These are phyloP conservation scores for Entelexis paramagnoliae DNA, from an alignment of 1,139 yeast species.

Conservation along the genomic window DNA sequence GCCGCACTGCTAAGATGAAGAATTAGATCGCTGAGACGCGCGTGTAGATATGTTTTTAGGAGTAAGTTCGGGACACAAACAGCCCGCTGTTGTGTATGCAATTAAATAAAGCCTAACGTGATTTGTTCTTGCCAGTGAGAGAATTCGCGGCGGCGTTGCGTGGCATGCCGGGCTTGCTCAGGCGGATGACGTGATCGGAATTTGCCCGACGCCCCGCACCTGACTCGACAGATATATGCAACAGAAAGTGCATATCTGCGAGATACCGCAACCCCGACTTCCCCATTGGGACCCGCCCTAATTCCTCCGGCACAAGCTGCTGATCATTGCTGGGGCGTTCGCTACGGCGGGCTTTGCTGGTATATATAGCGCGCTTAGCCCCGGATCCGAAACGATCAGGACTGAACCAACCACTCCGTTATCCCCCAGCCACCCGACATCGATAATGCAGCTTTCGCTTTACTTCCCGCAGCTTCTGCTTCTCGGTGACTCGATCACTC, in stretches of 20 bases:
- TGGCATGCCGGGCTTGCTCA: conserved; percentile 1
- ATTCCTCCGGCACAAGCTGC: background rate
- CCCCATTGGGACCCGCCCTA: conserved; percentile 2
- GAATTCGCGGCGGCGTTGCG: background rate
- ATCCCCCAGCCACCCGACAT: background rate
- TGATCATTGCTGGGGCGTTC: conserved; percentile 2
- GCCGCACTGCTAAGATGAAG: background rate
- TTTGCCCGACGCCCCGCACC: conserved; percentile 8
- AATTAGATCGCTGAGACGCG: background rate
- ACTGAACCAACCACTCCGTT: conserved; percentile 2
- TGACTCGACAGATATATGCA: background rate
- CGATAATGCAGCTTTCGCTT: conserved; percentile 2
- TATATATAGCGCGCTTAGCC: background rate
- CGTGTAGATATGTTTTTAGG: too few species aligned
- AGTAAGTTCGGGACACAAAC: too few species aligned
- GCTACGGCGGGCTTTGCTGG: background rate
- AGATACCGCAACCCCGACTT: background rate
- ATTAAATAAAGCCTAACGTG: too few species aligned
- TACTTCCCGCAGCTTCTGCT: conserved; percentile 11
- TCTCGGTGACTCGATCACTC: conserved; percentile 11
- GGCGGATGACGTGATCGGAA: conserved; percentile 1
- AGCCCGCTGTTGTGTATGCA: too few species aligned
- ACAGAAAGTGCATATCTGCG: background rate
- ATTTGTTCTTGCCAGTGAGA: too few species aligned
- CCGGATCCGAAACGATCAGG: background rate